Conservation (phyloP, 768 basidiomycete species). For the Mycena galopus region DNA sequence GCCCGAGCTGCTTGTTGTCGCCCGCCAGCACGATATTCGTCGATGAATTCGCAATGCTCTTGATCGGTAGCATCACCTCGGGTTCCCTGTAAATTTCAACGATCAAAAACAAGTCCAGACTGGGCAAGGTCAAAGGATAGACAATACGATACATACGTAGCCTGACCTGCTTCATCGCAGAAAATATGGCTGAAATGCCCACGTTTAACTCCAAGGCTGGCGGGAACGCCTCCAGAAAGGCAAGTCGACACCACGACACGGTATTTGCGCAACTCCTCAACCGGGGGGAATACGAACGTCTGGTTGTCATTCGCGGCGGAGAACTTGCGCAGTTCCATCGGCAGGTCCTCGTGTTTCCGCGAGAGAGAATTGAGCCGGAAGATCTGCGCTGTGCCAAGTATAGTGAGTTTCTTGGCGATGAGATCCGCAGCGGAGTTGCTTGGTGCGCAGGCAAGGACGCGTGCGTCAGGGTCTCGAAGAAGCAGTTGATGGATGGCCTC, state of each 20-base stretch:
- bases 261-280: conserved; percentile 55
- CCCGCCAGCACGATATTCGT: conserved; percentile 72
- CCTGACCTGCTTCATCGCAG: conserved; percentile 76
- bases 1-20: conserved; percentile 74
- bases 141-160: conserved; percentile 35
- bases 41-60: conserved; percentile 56
- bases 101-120: background rate
- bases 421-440: conserved; percentile 78
- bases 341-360: conserved; percentile 53
- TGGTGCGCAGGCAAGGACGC: conserved; percentile 74
- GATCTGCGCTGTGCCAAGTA: conserved; percentile 52
- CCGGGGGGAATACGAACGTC: conserved; percentile 60
- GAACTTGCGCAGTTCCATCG: conserved; percentile 53
- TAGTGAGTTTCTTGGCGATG: conserved; percentile 59
- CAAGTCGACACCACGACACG: conserved; percentile 72
- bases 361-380: conserved; percentile 69
- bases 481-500: conserved; percentile 74
- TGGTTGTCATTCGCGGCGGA: conserved; percentile 54
- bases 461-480: conserved; percentile 51
- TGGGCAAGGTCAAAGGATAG: background rate
- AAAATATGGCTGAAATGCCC: conserved; percentile 75
- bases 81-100: conserved; percentile 53
- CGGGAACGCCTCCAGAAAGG: conserved; percentile 63
- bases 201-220: conserved; percentile 59
- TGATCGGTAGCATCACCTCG: conserved; percentile 67